Evolutionary conservation across 2,329 filamentous ascomycete species (phyloP), one percentile per base, ranked within the genome.

Genomic region (Phaeophleospora eucalypticola): DNA sequence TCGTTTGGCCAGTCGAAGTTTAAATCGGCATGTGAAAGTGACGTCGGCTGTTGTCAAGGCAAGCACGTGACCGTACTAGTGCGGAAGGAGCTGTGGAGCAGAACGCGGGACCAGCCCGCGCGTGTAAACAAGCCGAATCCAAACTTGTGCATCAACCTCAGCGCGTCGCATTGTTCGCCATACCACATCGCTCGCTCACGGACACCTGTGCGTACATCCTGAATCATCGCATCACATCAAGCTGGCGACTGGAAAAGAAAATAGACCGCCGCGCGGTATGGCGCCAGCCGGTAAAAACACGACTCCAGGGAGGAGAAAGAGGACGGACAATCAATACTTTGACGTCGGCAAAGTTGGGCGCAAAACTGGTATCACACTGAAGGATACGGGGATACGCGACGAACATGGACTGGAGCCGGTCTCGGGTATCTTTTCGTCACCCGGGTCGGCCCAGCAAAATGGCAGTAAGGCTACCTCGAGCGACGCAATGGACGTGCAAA

Each of bases 321-420:
- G 55, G 47, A 57, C 57, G 16, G 57, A 61, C 18, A 61, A 64
- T 38, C 64, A 65, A 21, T 66, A 61, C 53, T 65, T 65, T 37
- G 63, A 66, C 41, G 56, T 65, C 24, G 64, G 64, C 44, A 65
- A 65, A 43, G 59, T 64, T 36, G 63, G 63, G 48, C 54, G 63
- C 58, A 94, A 95, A 78, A 98, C 93, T 1, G 93, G 93, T 36
- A 79, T 95, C 19, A 86, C 82, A 1, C 70, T 97, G 24, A 81
- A 82, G 60, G 88, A 95, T 61, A 82, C 76, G 45, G 88, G 88
- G 43, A 75, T 83, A 51, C 86, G 89, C 70, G 91, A 97, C 70
- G 89, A 94, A 66, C 77, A 95, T 76, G 93, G 91, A 67, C 83
- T 98, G 74, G 89, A 96, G 65, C 85, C 87, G 29, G 79, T 95